A percentile compares a stretch with the other conserved stretches of the same genome.
Conservation (phyloP, 108 stramenopile species). For the Asterionellopsis glacialis region DNA sequence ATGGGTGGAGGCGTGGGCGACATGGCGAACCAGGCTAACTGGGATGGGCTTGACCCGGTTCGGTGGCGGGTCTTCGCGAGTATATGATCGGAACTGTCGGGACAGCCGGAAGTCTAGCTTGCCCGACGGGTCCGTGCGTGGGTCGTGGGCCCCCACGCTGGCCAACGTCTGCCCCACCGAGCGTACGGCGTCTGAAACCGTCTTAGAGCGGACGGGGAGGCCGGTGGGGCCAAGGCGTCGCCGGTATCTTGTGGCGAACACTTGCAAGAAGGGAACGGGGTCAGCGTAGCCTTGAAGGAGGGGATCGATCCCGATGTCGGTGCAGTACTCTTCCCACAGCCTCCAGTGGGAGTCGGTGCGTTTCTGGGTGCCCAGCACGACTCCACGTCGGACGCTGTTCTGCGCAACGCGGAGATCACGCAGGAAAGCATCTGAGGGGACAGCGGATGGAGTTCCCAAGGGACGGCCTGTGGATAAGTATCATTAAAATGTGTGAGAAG, state of each 20-base stretch:
- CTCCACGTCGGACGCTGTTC: neutral
- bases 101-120: slow-evolving; percentile 15
- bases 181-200: slow-evolving; percentile 20
- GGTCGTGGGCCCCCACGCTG: slow-evolving; percentile 22
- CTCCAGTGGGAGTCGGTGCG: slow-evolving; percentile 9
- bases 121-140: slow-evolving; percentile 13
- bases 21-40: neutral
- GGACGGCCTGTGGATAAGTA: slow-evolving; percentile 17
- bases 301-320: slow-evolving; percentile 11
- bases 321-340: slow-evolving; percentile 14
- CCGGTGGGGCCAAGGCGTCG: slow-evolving; percentile 15
- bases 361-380: neutral
- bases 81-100: slow-evolving; percentile 9
- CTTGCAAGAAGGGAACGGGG: slow-evolving; percentile 28
- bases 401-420: slow-evolving; percentile 21
- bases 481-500: neutral
- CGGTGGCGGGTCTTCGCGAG: slow-evolving; percentile 9
- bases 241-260: slow-evolving; percentile 31
- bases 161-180: slow-evolving; percentile 21
- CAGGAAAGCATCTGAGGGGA: slow-evolving; percentile 1
- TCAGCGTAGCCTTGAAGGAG: slow-evolving; percentile 19
- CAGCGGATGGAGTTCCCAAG: slow-evolving; percentile 20
- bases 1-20: neutral
- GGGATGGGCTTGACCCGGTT: slow-evolving; percentile 42
- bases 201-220: slow-evolving; percentile 18